Evolutionary conservation across 805 yeast genomes (phyloP), one percentile per base, ranked within the genome.

Genomic region (Teunomyces pallodes): DNA sequence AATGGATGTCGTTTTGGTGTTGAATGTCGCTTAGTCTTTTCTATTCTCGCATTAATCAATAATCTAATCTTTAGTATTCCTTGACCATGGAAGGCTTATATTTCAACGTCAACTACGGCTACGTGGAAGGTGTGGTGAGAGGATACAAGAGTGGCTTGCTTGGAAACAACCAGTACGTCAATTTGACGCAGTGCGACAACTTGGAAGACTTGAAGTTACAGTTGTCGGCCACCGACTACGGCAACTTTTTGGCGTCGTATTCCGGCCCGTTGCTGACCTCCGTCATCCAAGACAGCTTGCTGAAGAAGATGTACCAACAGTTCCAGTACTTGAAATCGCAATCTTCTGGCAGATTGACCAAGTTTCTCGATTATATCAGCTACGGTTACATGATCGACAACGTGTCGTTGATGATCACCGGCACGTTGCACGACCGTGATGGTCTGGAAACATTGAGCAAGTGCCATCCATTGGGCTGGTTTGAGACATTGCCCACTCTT

Each of bases 301-400:
- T 85, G 24, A 78, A 77, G 54, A 89, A 87, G 65, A 72, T 94
- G 49, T 86, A 84, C 60, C 82, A 81, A 36, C 96, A 94, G 66
- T 94, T 90, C 70, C 84, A 87, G 54, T 92, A 90, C 67, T 76
- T 94, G 47, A 82, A 87, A 54, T 80, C 87, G 40, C 96, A 92
- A 66, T 83, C 96, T 4, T 84, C 86, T 31, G 90, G 90, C 50
- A 86, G 85, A 30, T 73, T 92, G 61, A 75, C 89, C 38, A 81
- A 83, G 65, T 90, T 92, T 63, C 79, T 94, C 83, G 97, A 95
- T 66, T 95, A 74, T 66, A 90, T 95, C 64, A 86, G 95, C 41
- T 94, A 91, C 64, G 95, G 97, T 9, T 94, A 95, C 71, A 94
- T 94, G 99, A 95, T 94, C 62, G 99, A 94, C 72, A 94, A 94